Evolutionary conservation across 441 rosid species (phyloP).

Genomic region (Euphorbia schlechtendalii): DNA sequence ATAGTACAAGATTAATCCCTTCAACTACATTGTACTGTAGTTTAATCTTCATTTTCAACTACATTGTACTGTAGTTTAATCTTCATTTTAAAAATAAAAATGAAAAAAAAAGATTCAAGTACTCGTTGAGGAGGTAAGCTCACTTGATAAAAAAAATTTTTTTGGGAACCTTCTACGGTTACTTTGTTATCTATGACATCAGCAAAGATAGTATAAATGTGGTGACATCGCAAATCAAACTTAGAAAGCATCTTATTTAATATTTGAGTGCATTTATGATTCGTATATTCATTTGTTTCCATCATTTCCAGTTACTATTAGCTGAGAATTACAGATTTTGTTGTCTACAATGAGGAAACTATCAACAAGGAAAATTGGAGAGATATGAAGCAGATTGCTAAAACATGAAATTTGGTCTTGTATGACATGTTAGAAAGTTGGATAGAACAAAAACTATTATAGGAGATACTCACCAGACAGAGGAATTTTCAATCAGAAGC

Average conservation of each 20-base stretch:
- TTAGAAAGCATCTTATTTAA: not conserved
- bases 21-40: too few species aligned
- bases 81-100: too few species aligned
- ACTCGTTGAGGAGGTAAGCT: not conserved
- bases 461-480: too few species aligned
- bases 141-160: not conserved
- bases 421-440: too few species aligned
- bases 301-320: too few species aligned
- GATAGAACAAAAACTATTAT: too few species aligned
- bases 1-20: too few species aligned
- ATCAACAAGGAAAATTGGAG: not conserved
- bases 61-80: too few species aligned
- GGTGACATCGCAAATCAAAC: not conserved
- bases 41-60: too few species aligned
- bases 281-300: not conserved
- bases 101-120: not conserved
- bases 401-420: not conserved
- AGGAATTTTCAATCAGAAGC: too few species aligned
- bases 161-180: not conserved
- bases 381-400: not conserved
- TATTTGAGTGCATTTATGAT: not conserved
- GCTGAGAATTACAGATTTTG: not conserved
- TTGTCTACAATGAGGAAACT: not conserved
- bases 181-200: not conserved
- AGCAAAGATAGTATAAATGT: not conserved